Evolutionary conservation across 768 basidiomycete species (phyloP).

Genomic region (Collybia sordida): DNA sequence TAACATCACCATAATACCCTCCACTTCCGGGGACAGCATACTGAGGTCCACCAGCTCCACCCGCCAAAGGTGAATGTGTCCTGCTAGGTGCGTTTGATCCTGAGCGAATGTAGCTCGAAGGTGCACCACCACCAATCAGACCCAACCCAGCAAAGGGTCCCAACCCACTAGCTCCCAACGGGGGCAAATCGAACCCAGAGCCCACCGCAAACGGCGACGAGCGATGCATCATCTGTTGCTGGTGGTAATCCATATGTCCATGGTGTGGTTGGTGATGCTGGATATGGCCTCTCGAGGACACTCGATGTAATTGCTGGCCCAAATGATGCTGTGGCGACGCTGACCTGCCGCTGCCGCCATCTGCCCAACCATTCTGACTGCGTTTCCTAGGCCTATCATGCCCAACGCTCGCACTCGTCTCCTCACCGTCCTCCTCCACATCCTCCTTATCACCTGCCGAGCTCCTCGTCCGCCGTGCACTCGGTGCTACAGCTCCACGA

Average conservation of each 20-base stretch:
- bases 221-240: conserved; percentile 12
- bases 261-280: conserved; percentile 8
- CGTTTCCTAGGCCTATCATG: conserved; percentile 15
- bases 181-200: conserved; percentile 64
- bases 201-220: conserved; percentile 11
- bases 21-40: conserved; percentile 16
- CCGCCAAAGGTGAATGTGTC: conserved; percentile 63
- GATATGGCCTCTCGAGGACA: conserved; percentile 4
- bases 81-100: conserved; percentile 68
- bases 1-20: conserved; percentile 25
- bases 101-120: conserved; percentile 61
- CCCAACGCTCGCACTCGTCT: conserved; percentile 13
- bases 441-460: conserved; percentile 12
- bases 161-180: conserved; percentile 39
- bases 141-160: conserved; percentile 8
- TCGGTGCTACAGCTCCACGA: conserved; percentile 17
- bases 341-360: conserved; percentile 6
- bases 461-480: conserved; percentile 37
- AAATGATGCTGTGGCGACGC: conserved; percentile 5
- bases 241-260: conserved; percentile 4
- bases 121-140: conserved; percentile 36
- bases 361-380: conserved; percentile 15
- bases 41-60: conserved; percentile 38
- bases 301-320: conserved; percentile 17
- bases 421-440: conserved; percentile 5